Percentiles rank a stretch among this genome's conserved stretches.
phyloP scores from a whole-genome alignment of 2,329 filamentous ascomycete genomes.

The Plenodomus tracheiphilus region DNA sequence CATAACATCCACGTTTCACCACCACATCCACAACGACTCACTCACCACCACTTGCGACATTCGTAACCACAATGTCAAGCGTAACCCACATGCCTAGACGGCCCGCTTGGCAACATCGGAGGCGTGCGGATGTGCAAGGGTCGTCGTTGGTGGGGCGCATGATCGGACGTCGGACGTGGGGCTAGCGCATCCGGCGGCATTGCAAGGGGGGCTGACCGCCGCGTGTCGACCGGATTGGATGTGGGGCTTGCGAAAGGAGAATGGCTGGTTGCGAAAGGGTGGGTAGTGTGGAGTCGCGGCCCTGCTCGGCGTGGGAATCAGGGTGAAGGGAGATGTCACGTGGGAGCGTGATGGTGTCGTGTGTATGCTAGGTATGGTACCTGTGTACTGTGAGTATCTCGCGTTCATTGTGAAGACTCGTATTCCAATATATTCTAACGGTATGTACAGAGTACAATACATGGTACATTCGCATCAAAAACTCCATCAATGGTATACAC shows the following conservation, averaged over 20 bases:
- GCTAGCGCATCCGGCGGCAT: slow-evolving; percentile 16
- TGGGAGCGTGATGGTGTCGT: not conserved
- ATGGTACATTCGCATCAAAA: too few species aligned
- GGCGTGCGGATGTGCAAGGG: not conserved
- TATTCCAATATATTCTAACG: too few species aligned
- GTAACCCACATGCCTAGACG: not conserved
- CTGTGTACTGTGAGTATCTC: too few species aligned
- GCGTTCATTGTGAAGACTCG: too few species aligned
- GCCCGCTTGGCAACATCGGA: not conserved
- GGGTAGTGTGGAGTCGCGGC: not conserved
- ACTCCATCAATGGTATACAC: too few species aligned
- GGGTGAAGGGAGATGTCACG: not conserved
- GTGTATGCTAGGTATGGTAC: not conserved
- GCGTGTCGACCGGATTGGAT: not conserved
- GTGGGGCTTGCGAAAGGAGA: not conserved
- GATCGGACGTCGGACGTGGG: slow-evolving; percentile 19
- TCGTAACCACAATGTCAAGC: slow-evolving; percentile 4
- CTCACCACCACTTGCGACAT: not conserved
- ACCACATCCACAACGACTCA: not conserved
- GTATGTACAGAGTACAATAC: too few species aligned
- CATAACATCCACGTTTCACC: not conserved
- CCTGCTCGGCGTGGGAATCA: not conserved
- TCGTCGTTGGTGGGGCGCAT: slow-evolving; percentile 4
- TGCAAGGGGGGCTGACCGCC: not conserved
- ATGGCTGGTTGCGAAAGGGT: not conserved